Conservation (phyloP, 768 basidiomycete species). For the Phylloporus sp. region DNA sequence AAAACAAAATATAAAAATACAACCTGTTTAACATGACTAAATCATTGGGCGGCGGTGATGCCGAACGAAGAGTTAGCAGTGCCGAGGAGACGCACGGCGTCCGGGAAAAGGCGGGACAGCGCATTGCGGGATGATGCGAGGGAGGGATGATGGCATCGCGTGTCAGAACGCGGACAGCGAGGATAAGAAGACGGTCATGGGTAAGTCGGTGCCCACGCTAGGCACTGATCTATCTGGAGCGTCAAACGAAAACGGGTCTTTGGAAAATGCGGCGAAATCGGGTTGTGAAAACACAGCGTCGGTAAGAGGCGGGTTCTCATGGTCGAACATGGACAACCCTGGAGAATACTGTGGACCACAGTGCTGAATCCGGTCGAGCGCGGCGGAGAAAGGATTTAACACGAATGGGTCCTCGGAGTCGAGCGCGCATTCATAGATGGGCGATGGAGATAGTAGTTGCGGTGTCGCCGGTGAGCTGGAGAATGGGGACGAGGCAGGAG, state of each 20-base stretch:
- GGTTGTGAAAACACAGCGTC: constrained; percentile 15
- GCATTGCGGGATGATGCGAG: background rate
- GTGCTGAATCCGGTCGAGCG: constrained; percentile 9
- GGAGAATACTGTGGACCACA: constrained; percentile 21
- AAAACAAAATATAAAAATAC: constrained; percentile 26
- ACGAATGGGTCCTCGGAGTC: constrained; percentile 22
- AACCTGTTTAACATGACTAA: constrained; percentile 9
- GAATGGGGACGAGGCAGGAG: constrained; percentile 39
- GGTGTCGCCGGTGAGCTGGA: constrained; percentile 45
- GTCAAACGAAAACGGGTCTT: constrained; percentile 23
- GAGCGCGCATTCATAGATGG: constrained; percentile 20
- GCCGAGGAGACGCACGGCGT: background rate
- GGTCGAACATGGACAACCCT: constrained; percentile 18
- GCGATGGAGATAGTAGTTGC: constrained; percentile 32
- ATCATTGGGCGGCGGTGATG: background rate
- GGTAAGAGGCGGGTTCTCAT: constrained; percentile 6
- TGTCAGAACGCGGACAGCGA: constrained; percentile 29
- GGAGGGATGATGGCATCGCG: background rate
- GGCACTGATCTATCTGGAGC: constrained; percentile 21
- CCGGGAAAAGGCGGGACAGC: constrained; percentile 1
- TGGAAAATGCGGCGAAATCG: constrained; percentile 23
- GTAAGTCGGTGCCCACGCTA: constrained; percentile 23
- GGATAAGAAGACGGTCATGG: constrained; percentile 33
- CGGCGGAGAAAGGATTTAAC: constrained; percentile 17
- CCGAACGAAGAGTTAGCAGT: background rate